These are phyloP conservation scores for Styphnolobium japonicum DNA, from an alignment of 306 rosid genomes.

Conservation along the genomic window DNA sequence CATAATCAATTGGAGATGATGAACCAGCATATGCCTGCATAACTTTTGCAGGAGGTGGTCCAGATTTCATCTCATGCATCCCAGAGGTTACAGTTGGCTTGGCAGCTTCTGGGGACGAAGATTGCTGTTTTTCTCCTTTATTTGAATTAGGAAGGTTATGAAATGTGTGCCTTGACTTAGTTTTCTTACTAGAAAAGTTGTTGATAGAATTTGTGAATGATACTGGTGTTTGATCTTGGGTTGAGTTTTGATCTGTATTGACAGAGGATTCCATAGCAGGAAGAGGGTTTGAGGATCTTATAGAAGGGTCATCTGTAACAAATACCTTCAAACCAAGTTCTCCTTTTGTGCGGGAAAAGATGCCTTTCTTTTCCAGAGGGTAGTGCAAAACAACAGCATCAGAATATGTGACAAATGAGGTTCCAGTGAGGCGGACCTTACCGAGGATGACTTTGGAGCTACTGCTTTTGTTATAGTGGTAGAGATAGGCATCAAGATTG, in stretches of 20 bases:
- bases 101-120: slow-evolving; percentile 18
- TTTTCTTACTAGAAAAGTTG: slow-evolving; percentile 42
- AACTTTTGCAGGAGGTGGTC: slow-evolving; percentile 40
- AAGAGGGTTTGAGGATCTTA: slow-evolving; percentile 66
- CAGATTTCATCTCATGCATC: slow-evolving; percentile 63
- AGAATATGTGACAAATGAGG: slow-evolving; percentile 79
- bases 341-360: slow-evolving; percentile 68
- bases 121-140: slow-evolving; percentile 32
- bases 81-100: slow-evolving; percentile 46
- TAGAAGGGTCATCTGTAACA: slow-evolving; percentile 65
- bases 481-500: slow-evolving; percentile 61
- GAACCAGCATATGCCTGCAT: slow-evolving; percentile 44
- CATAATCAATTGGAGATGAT: slow-evolving; percentile 49
- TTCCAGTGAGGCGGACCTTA: slow-evolving; percentile 68
- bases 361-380: slow-evolving; percentile 66
- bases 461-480: slow-evolving; percentile 42
- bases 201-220: slow-evolving; percentile 37
- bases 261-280: slow-evolving; percentile 60
- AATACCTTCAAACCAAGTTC: slow-evolving; percentile 94
- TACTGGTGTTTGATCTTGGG: slow-evolving; percentile 32
- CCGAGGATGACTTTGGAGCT: slow-evolving; percentile 55
- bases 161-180: slow-evolving; percentile 50
- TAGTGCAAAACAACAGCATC: slow-evolving; percentile 85
- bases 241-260: slow-evolving; percentile 14
- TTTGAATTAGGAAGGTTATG: slow-evolving; percentile 52